Conservation (phyloP, 2,329 filamentous ascomycete genomes). For the Phialocephala sp. region DNA sequence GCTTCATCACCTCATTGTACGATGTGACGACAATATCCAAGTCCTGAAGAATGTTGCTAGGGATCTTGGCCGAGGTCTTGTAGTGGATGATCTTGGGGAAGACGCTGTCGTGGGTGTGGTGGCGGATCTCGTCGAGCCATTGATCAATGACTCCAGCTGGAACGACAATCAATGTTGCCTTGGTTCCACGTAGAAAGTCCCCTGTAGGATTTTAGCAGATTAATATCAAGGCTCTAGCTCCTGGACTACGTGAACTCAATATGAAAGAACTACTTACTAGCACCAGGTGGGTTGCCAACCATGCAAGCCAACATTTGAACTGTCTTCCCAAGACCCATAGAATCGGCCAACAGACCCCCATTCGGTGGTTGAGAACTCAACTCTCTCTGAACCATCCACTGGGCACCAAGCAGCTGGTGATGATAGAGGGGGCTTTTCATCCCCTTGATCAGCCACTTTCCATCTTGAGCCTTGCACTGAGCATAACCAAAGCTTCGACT, state of each 20-base stretch:
- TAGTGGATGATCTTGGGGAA: slow-evolving; percentile 38
- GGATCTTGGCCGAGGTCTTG: slow-evolving; percentile 22
- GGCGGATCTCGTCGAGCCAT: slow-evolving; percentile 39
- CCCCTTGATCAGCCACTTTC: slow-evolving; percentile 52
- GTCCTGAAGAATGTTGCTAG: slow-evolving; percentile 26
- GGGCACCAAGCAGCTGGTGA: slow-evolving; percentile 57
- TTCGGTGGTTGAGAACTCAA: slow-evolving; percentile 43
- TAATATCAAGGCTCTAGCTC: too few species aligned
- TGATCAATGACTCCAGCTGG: slow-evolving; percentile 39
- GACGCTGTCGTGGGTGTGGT: slow-evolving; percentile 27
- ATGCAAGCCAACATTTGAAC: slow-evolving; percentile 52
- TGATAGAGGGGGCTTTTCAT: slow-evolving; percentile 52
- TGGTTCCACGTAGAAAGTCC: slow-evolving; percentile 36
- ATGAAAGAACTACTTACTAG: background rate
- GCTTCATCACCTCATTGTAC: slow-evolving; percentile 46
- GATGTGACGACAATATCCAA: slow-evolving; percentile 40
- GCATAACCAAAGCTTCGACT: slow-evolving; percentile 49
- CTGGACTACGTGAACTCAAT: background rate
- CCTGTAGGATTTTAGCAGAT: slow-evolving; percentile 36
- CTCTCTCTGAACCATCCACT: slow-evolving; percentile 62
- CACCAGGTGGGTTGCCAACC: slow-evolving; percentile 46
- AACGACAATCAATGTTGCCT: slow-evolving; percentile 41
- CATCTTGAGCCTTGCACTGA: slow-evolving; percentile 41
- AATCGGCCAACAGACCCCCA: slow-evolving; percentile 65
- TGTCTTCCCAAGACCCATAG: slow-evolving; percentile 71